A percentile compares a stretch with the other conserved stretches of the same genome.
Conservation (phyloP, 1,139 yeast genomes). For the Debaryomyces nepalensis region DNA sequence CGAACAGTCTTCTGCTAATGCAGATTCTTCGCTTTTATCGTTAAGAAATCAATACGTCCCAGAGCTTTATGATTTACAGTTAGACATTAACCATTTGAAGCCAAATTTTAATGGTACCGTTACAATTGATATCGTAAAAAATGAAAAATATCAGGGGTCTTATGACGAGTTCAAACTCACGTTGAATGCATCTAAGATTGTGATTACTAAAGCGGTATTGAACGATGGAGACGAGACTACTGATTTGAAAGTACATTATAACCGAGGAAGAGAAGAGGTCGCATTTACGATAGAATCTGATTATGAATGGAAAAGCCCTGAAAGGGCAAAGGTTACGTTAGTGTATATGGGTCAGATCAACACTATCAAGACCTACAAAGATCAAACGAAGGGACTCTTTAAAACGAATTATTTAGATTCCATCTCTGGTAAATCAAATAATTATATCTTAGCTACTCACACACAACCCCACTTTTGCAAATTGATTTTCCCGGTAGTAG, state of each 20-base stretch:
- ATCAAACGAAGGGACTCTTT: constrained; percentile 67
- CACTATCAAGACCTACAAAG: constrained; percentile 57
- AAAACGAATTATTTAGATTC: constrained; percentile 64
- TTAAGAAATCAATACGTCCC: constrained; percentile 46
- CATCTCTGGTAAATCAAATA: constrained; percentile 49
- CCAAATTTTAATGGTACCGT: constrained; percentile 60
- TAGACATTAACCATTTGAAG: constrained; percentile 53
- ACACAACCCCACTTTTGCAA: constrained; percentile 70
- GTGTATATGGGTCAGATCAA: constrained; percentile 59
- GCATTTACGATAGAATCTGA: constrained; percentile 22
- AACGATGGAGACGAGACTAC: constrained; percentile 16
- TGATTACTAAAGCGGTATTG: constrained; percentile 32
- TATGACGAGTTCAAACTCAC: constrained; percentile 23
- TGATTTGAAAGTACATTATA: constrained; percentile 37
- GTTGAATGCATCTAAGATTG: constrained; percentile 36
- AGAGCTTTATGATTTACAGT: constrained; percentile 42
- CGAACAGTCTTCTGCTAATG: not conserved
- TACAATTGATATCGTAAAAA: constrained; percentile 35
- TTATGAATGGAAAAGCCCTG: constrained; percentile 14
- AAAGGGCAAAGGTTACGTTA: constrained; percentile 11
- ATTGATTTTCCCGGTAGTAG: constrained; percentile 65
- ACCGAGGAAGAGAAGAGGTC: constrained; percentile 44
- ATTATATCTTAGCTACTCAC: constrained; percentile 66
- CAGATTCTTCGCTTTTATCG: constrained; percentile 20
- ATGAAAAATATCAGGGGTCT: constrained; percentile 30